Conservation (phyloP, 148 eudicot species). For the Cornus kousa region DNA sequence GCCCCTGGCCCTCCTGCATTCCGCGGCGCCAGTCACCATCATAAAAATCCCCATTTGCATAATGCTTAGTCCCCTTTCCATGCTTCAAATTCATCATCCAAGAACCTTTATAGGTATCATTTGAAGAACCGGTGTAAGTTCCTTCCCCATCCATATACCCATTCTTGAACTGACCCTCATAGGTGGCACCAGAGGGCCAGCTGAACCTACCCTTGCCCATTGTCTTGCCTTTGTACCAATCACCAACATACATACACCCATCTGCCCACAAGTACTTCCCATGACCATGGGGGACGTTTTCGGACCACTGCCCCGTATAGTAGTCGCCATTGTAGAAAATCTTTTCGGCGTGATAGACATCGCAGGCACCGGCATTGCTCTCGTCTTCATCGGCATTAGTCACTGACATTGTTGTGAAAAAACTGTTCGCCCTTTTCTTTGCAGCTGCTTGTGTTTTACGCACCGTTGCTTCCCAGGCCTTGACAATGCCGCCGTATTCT, state of each 20-base stretch:
- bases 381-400: slow-evolving; percentile 21
- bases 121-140: slow-evolving; percentile 47
- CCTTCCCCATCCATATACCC: slow-evolving; percentile 98
- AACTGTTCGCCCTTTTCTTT: slow-evolving; percentile 49
- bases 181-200: slow-evolving; percentile 93
- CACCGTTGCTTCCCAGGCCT: slow-evolving; percentile 32
- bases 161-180: slow-evolving; percentile 86
- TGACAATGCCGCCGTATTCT: slow-evolving; percentile 39
- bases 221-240: slow-evolving; percentile 79
- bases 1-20: slow-evolving; percentile 76
- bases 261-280: slow-evolving; percentile 90
- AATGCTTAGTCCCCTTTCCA: slow-evolving; percentile 60
- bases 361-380: slow-evolving; percentile 3
- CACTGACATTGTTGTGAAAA: slow-evolving; percentile 26
- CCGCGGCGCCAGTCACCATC: slow-evolving; percentile 92
- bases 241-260: slow-evolving; percentile 89
- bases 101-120: slow-evolving; percentile 59
- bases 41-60: slow-evolving; percentile 59
- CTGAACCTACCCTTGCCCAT: slow-evolving; percentile 83
- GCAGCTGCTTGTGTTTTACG: slow-evolving; percentile 40
- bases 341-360: slow-evolving; percentile 54
- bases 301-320: slow-evolving; percentile 79
- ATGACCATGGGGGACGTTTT: slow-evolving; percentile 72
- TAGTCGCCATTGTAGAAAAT: slow-evolving; percentile 86
- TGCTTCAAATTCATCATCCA: slow-evolving; percentile 95